Evolutionary conservation across 495 filamentous ascomycete species (phyloP).

Genomic region (Annulohypoxylon stygium): DNA sequence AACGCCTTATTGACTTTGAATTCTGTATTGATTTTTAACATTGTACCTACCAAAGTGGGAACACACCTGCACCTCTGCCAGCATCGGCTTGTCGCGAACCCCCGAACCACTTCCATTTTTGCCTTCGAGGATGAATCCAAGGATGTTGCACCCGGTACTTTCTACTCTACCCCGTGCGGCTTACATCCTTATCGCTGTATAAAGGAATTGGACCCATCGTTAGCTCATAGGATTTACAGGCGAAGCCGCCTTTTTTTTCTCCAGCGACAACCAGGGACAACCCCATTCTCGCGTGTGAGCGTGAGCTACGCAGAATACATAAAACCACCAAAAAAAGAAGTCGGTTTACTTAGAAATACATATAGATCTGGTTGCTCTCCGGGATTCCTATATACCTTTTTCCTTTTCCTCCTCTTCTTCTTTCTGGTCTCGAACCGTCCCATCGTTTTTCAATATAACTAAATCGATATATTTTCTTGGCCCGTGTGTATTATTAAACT

Average conservation of each 20-base stretch:
- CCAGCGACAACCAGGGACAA: slow-evolving; percentile 7
- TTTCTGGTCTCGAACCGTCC: slow-evolving; percentile 25
- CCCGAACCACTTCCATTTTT: slow-evolving; percentile 5
- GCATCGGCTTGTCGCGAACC: slow-evolving; percentile 12
- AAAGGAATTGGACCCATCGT: slow-evolving; percentile 24
- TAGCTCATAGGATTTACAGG: slow-evolving; percentile 5
- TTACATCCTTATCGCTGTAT: slow-evolving; percentile 18
- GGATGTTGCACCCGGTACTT: slow-evolving; percentile 14
- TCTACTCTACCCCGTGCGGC: slow-evolving; percentile 17
- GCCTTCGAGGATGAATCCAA: slow-evolving; percentile 6
- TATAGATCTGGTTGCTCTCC: slow-evolving; percentile 30
- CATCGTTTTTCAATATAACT: slow-evolving; percentile 22
- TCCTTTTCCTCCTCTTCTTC: slow-evolving; percentile 14
- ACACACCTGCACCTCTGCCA: slow-evolving; percentile 4
- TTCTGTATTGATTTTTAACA: slow-evolving; percentile 12
- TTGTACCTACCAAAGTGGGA: slow-evolving; percentile 18
- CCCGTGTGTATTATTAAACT: slow-evolving; percentile 10
- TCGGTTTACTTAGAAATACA: slow-evolving; percentile 7
- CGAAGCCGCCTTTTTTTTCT: slow-evolving; percentile 7
- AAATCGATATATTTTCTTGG: slow-evolving; percentile 8
- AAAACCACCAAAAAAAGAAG: slow-evolving; percentile 2
- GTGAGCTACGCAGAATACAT: neutral
- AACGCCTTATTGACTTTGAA: neutral
- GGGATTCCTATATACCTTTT: slow-evolving; percentile 4
- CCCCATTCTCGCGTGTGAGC: slow-evolving; percentile 12